Evolutionary conservation across 2,329 filamentous ascomycete species (phyloP).

Genomic region (Paecilomyces variotii): DNA sequence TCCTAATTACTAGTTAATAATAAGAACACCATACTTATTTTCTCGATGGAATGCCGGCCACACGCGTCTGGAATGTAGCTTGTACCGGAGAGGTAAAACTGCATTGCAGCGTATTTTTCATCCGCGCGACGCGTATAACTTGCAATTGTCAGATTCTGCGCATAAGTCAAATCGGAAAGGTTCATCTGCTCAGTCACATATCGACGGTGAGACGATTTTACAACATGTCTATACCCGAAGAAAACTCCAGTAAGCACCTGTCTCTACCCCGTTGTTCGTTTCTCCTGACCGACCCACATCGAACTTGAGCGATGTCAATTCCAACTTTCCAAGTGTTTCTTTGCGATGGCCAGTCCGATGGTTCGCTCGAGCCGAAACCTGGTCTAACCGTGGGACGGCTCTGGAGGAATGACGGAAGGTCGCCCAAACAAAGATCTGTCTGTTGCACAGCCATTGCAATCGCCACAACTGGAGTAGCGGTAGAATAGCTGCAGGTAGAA

Average conservation of each 20-base stretch:
- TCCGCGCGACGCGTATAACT: neutral
- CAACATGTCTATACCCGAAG: neutral
- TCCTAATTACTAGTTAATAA: neutral
- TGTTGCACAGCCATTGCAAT: neutral
- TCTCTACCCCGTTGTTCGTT: neutral
- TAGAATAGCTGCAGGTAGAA: neutral
- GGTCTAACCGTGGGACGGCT: neutral
- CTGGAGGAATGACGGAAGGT: neutral
- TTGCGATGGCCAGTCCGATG: neutral
- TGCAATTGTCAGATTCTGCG: neutral
- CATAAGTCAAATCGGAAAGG: neutral
- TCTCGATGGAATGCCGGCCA: neutral
- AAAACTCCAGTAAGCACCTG: neutral
- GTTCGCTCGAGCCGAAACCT: neutral
- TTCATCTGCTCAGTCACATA: neutral
- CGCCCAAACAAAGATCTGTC: neutral
- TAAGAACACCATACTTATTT: neutral
- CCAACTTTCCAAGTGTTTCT: neutral
- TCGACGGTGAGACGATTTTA: neutral
- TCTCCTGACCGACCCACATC: neutral
- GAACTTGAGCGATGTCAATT: neutral
- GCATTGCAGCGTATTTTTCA: neutral
- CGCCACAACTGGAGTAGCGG: neutral
- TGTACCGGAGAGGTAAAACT: neutral
- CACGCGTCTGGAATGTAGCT: neutral